Evolutionary conservation across 1,139 yeast genomes (phyloP).

Genomic region (Hansenula lynferdii): DNA sequence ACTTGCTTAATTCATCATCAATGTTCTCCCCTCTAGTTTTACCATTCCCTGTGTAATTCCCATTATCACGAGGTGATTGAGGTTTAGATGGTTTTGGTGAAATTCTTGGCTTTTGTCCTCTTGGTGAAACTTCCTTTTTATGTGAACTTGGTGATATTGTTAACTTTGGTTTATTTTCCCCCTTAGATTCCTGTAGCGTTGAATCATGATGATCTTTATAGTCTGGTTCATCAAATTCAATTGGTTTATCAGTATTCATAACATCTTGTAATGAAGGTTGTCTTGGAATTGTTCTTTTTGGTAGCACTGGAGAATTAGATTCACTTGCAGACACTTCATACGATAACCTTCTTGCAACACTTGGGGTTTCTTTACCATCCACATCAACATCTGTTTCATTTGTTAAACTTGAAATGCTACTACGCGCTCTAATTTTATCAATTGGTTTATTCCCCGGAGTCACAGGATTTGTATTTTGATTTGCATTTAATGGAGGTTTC

Average conservation of each 20-base stretch:
- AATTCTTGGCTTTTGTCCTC: too few species aligned
- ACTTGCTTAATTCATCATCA: conserved; percentile 22
- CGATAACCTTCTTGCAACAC: conserved; percentile 25
- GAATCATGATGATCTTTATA: conserved; percentile 1
- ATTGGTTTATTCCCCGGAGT: conserved; percentile 4
- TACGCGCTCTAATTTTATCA: conserved; percentile 25
- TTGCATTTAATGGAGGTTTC: background rate
- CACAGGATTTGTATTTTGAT: background rate
- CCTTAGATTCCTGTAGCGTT: background rate
- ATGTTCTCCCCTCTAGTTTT: conserved; percentile 1
- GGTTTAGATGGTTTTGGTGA: background rate
- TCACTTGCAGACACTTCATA: conserved; percentile 20
- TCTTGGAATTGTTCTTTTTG: conserved; percentile 16
- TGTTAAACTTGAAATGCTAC: conserved; percentile 42
- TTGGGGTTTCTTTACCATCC: conserved; percentile 33
- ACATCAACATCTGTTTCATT: conserved; percentile 42
- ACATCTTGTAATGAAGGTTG: conserved; percentile 13
- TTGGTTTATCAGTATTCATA: conserved; percentile 9
- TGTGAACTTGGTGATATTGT: background rate
- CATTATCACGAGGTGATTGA: background rate
- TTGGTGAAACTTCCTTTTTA: background rate
- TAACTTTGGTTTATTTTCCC: background rate
- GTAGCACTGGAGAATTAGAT: conserved; percentile 22
- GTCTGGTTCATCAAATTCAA: conserved; percentile 10
- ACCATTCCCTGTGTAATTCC: background rate